These are phyloP conservation scores for Monilinia laxa DNA, from an alignment of 2,329 filamentous ascomycete genomes.

Conservation along the genomic window DNA sequence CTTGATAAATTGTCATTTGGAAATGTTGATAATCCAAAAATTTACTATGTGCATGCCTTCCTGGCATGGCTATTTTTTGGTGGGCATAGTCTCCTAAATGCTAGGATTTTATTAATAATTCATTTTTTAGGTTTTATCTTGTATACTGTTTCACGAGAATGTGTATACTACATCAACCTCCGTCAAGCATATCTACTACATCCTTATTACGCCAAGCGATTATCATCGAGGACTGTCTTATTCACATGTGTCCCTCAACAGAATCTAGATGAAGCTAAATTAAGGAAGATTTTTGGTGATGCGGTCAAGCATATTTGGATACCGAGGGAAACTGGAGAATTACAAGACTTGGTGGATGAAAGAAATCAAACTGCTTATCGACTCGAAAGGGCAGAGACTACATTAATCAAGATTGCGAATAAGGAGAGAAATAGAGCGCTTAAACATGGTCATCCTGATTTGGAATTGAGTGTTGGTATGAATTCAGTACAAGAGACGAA, in stretches of 20 bases:
- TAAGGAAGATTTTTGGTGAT: slow-evolving; percentile 59
- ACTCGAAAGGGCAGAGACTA: slow-evolving; percentile 63
- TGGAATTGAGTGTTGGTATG: slow-evolving; percentile 25
- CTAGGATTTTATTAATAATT: slow-evolving; percentile 20
- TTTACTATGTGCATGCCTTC: slow-evolving; percentile 60
- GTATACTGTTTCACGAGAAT: slow-evolving; percentile 64
- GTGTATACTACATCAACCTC: slow-evolving; percentile 66
- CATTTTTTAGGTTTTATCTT: slow-evolving; percentile 57
- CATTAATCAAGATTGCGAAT: slow-evolving; percentile 59
- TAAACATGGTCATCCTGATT: slow-evolving; percentile 50
- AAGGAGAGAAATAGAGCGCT: slow-evolving; percentile 53
- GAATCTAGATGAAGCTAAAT: slow-evolving; percentile 57
- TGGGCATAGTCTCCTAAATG: slow-evolving; percentile 18
- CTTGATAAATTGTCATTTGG: slow-evolving; percentile 61
- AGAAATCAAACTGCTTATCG: slow-evolving; percentile 59
- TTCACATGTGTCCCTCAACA: slow-evolving; percentile 64
- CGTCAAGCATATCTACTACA: slow-evolving; percentile 67
- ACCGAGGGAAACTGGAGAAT: slow-evolving; percentile 56
- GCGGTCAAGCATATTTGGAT: slow-evolving; percentile 65
- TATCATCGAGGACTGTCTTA: slow-evolving; percentile 66
- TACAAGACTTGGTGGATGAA: slow-evolving; percentile 59
- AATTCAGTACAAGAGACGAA: slow-evolving; percentile 18
- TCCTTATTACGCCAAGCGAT: slow-evolving; percentile 61
- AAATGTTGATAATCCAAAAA: slow-evolving; percentile 53
- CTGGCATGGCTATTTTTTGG: slow-evolving; percentile 63